Evolutionary conservation across 2,329 filamentous ascomycete genomes (phyloP).

Genomic region (Fusarium anguioides): DNA sequence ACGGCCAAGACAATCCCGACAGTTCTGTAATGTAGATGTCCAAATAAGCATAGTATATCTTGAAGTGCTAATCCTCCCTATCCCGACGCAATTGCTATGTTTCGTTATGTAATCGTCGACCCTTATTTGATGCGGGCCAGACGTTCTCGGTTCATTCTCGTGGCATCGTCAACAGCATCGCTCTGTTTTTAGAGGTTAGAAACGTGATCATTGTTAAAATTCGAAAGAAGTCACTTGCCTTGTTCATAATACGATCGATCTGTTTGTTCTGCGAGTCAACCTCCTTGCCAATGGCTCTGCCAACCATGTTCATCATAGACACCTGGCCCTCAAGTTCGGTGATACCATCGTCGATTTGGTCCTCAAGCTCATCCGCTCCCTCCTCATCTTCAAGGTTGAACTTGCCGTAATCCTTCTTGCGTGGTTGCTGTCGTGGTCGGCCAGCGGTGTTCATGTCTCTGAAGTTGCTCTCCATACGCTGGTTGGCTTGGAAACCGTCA

Average conservation of each 20-base stretch:
- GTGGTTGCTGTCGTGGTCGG: conserved; percentile 46
- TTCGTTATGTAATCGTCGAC: neutral
- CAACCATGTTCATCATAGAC: conserved; percentile 77
- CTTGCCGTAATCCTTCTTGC: conserved; percentile 64
- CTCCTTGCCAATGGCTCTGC: conserved; percentile 78
- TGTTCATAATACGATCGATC: conserved; percentile 80
- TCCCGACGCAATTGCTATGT: conserved; percentile 13
- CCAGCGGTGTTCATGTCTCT: conserved; percentile 52
- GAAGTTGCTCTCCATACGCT: conserved; percentile 65
- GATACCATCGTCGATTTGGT: conserved; percentile 66
- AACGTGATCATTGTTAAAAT: neutral
- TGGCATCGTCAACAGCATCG: conserved; percentile 84
- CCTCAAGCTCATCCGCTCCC: conserved; percentile 57
- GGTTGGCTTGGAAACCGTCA: conserved; percentile 62
- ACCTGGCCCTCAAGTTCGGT: conserved; percentile 78
- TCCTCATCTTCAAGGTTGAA: conserved; percentile 83
- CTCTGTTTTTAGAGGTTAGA: conserved; percentile 65
- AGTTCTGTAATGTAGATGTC: neutral
- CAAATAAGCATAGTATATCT: conserved; percentile 14
- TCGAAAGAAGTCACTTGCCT: conserved; percentile 63
- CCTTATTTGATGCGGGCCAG: conserved; percentile 69
- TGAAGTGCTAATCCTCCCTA: conserved; percentile 1
- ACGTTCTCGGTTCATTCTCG: conserved; percentile 80
- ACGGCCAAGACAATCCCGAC: neutral
- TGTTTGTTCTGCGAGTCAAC: conserved; percentile 79